Conservation (phyloP, 768 basidiomycete species). For the Strobilomyces echinocephalus region DNA sequence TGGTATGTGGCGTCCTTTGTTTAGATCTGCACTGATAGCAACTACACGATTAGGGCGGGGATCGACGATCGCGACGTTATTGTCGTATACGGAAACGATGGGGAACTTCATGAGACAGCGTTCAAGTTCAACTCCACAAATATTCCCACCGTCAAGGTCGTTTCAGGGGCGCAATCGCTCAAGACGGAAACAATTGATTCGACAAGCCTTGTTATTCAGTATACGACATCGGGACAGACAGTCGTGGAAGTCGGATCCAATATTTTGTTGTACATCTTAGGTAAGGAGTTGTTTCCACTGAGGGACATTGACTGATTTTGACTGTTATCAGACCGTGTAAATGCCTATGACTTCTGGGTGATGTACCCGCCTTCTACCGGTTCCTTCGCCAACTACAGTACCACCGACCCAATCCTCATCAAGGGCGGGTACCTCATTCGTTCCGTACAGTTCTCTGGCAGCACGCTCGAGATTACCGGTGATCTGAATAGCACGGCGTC, state of each 20-base stretch:
- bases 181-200: conserved; percentile 34
- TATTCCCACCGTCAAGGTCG: conserved; percentile 20
- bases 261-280: conserved; percentile 42
- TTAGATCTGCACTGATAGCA: neutral
- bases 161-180: conserved; percentile 28
- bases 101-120: conserved; percentile 47
- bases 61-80: conserved; percentile 46
- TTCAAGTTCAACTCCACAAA: conserved; percentile 33
- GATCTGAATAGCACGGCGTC: conserved; percentile 40
- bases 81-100: conserved; percentile 43
- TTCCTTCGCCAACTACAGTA: conserved; percentile 33
- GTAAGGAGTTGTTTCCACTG: conserved; percentile 21
- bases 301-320: neutral
- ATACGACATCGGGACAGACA: conserved; percentile 42
- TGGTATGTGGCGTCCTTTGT: conserved; percentile 30
- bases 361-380: conserved; percentile 38
- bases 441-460: conserved; percentile 32
- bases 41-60: conserved; percentile 35
- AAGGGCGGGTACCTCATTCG: conserved; percentile 48
- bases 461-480: conserved; percentile 39
- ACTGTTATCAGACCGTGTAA: conserved; percentile 38
- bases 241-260: conserved; percentile 40
- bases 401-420: conserved; percentile 41
- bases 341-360: conserved; percentile 51
- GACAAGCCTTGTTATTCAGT: conserved; percentile 40